Conservation (phyloP, 1,284 basidiomycete genomes). For the Mycosarcoma mackinlayi region DNA sequence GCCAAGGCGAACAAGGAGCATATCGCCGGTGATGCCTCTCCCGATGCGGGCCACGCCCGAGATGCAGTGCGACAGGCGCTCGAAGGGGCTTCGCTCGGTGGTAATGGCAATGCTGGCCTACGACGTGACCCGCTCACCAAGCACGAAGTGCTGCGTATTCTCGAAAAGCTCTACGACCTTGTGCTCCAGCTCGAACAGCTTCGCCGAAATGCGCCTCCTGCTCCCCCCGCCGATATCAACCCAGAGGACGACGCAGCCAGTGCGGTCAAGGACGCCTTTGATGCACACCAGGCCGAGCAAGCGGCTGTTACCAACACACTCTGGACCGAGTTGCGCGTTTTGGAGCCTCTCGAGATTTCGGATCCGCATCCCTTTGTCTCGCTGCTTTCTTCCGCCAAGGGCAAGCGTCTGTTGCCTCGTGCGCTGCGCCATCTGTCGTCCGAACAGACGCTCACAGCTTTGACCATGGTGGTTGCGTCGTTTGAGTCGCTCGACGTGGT, state of each 20-base stretch:
- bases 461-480: slow-evolving; percentile 91
- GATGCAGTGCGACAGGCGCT: slow-evolving; percentile 64
- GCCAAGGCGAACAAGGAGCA: slow-evolving; percentile 34
- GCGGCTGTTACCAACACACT: slow-evolving; percentile 69
- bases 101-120: slow-evolving; percentile 71
- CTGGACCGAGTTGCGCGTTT: slow-evolving; percentile 84
- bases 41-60: slow-evolving; percentile 36
- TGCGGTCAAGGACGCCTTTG: slow-evolving; percentile 22
- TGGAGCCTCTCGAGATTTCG: slow-evolving; percentile 92
- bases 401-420: slow-evolving; percentile 90
- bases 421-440: slow-evolving; percentile 85
- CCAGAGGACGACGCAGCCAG: slow-evolving; percentile 69
- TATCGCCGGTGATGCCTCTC: slow-evolving; percentile 21
- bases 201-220: slow-evolving; percentile 79
- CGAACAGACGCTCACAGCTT: slow-evolving; percentile 83
- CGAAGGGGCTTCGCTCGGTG: slow-evolving; percentile 57
- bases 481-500: slow-evolving; percentile 85
- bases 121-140: slow-evolving; percentile 74
- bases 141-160: slow-evolving; percentile 80
- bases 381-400: slow-evolving; percentile 86
- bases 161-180: slow-evolving; percentile 88
- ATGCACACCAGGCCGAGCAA: slow-evolving; percentile 47
- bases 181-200: slow-evolving; percentile 88
- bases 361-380: slow-evolving; percentile 98
- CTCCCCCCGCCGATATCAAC: slow-evolving; percentile 27